phyloP scores from a whole-genome alignment of 2,329 filamentous ascomycete genomes.

The Raffaelea deltoideospora region DNA sequence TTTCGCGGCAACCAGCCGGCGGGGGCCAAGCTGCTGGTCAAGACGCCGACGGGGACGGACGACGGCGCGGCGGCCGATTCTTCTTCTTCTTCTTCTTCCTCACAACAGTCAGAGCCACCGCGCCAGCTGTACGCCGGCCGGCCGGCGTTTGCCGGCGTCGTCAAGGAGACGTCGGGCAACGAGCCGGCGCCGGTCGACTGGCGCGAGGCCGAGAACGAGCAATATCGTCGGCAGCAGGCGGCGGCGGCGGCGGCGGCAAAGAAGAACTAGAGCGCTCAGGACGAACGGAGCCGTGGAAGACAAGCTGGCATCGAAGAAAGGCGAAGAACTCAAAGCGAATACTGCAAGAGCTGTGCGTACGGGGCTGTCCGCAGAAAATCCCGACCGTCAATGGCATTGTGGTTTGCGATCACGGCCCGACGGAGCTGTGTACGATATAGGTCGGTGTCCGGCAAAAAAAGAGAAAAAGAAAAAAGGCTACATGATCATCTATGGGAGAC shows the following conservation, averaged over 20 bases:
- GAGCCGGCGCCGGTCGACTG: conserved; percentile 46
- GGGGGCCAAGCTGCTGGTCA: conserved; percentile 36
- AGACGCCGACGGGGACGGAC: conserved; percentile 37
- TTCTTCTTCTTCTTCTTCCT: neutral
- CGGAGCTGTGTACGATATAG: too few relatives aligned
- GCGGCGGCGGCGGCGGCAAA: neutral
- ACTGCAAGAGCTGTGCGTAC: too few relatives aligned
- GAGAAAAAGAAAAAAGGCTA: too few relatives aligned
- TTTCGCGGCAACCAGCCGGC: conserved; percentile 91
- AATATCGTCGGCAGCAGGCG: conserved; percentile 28
- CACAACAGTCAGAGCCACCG: neutral
- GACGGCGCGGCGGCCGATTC: conserved; percentile 21
- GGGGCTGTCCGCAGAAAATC: too few relatives aligned
- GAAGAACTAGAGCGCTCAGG: neutral
- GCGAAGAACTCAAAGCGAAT: too few relatives aligned
- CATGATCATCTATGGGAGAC: too few relatives aligned
- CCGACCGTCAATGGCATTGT: too few relatives aligned
- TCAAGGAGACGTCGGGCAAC: conserved; percentile 52
- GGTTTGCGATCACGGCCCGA: too few relatives aligned
- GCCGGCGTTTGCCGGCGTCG: conserved; percentile 49
- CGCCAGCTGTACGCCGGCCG: conserved; percentile 70
- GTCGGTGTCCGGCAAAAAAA: too few relatives aligned
- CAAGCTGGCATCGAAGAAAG: too few relatives aligned
- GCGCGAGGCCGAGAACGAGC: conserved; percentile 50
- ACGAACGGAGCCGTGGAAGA: too few relatives aligned